phyloP scores from a whole-genome alignment of 176 grass and related monocot genomes.

The Zizania latifolia region DNA sequence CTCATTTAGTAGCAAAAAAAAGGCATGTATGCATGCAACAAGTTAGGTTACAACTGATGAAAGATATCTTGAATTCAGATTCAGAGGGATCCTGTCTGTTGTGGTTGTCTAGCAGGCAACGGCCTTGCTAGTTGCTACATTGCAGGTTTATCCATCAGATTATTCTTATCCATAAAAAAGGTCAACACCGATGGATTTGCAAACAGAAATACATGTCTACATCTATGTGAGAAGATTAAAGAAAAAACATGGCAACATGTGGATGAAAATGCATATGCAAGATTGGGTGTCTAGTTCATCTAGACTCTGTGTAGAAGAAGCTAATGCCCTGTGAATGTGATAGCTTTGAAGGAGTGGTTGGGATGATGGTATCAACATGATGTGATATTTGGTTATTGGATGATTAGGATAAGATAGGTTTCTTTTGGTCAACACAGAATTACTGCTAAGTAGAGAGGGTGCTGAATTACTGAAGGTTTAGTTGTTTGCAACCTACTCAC shows the following conservation, averaged over 20 bases:
- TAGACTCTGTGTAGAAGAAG: background rate
- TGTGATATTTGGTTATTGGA: background rate
- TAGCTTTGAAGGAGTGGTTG: background rate
- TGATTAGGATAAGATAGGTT: constrained; percentile 17
- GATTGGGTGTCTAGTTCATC: too few relatives aligned
- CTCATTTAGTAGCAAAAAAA: background rate
- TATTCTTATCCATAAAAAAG: background rate
- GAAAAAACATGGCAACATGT: background rate
- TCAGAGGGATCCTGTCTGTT: background rate
- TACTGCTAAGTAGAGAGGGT: background rate
- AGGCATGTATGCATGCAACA: background rate
- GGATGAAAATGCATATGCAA: background rate
- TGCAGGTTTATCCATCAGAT: background rate
- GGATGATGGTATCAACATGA: constrained; percentile 3
- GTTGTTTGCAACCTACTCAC: background rate
- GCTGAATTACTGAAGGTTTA: background rate
- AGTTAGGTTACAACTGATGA: background rate
- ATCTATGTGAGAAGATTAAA: background rate
- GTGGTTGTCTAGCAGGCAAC: background rate
- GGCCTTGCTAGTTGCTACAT: background rate
- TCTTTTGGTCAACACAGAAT: background rate
- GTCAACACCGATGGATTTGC: background rate
- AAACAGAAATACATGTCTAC: background rate
- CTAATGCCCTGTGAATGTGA: background rate
- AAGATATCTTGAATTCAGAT: constrained; percentile 13